Evolutionary conservation across 1,284 basidiomycete species (phyloP).

Genomic region (Fomitopsis pinicola): DNA sequence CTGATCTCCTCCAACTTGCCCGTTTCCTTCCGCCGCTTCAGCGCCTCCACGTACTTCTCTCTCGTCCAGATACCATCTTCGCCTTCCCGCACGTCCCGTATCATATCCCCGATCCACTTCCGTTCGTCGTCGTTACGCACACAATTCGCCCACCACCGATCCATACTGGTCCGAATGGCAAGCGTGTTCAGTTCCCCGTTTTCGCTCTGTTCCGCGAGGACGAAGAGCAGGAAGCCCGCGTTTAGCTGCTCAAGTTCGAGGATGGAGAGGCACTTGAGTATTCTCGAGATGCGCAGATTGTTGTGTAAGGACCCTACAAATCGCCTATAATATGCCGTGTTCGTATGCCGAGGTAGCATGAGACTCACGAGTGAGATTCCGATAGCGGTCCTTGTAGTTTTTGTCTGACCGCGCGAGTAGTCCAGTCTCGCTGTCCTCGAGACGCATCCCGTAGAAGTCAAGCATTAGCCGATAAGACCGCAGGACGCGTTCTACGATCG

Average conservation of each 20-base stretch:
- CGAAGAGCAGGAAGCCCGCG: slow-evolving; percentile 63
- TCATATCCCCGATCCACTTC: slow-evolving; percentile 45
- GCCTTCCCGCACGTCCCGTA: slow-evolving; percentile 42
- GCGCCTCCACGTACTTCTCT: slow-evolving; percentile 45
- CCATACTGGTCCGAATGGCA: slow-evolving; percentile 58
- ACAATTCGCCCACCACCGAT: slow-evolving; percentile 75
- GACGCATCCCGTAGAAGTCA: slow-evolving; percentile 70
- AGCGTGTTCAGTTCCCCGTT: slow-evolving; percentile 44
- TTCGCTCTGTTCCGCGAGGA: slow-evolving; percentile 68
- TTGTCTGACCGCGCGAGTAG: slow-evolving; percentile 43
- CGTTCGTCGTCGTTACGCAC: slow-evolving; percentile 58
- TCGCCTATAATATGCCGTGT: background rate
- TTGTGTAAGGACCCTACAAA: slow-evolving; percentile 60
- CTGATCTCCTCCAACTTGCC: slow-evolving; percentile 10
- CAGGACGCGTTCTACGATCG: slow-evolving; percentile 47
- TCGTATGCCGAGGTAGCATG: background rate
- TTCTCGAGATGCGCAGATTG: slow-evolving; percentile 73
- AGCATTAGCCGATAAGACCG: slow-evolving; percentile 69
- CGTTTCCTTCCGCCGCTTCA: slow-evolving; percentile 37
- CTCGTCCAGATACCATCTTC: slow-evolving; percentile 47
- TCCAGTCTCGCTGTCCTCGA: slow-evolving; percentile 52
- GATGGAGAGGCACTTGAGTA: slow-evolving; percentile 73
- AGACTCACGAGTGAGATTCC: slow-evolving; percentile 62
- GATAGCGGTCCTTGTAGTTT: slow-evolving; percentile 48
- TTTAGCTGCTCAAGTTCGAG: slow-evolving; percentile 59